Evolutionary conservation across 805 yeast genomes (phyloP), one percentile per base, ranked within the genome.

Genomic region (Zygosaccharomyces gambellarensis): DNA sequence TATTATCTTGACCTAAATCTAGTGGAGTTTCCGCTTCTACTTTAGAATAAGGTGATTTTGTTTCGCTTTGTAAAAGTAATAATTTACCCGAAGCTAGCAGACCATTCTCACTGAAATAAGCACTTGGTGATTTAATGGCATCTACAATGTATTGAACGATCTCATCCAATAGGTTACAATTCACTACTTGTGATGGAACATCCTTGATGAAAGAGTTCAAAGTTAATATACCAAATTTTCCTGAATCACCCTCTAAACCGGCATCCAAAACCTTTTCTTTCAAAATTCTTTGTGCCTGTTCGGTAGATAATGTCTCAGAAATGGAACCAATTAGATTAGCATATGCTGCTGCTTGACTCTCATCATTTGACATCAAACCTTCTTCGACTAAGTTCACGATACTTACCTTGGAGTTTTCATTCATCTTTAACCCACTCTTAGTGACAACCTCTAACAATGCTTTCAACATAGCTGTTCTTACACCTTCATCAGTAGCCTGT

Each of bases 381-480:
- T 81, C 82, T 64, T 87, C 94, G 43, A 90, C 85, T 48, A 90
- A 74, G 8, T 81, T 73, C 71, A 89, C 75, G 39, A 90, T 81
- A 36, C 81, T 73, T 12, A 72, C 69, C 65, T 87, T 85, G 5
- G 95, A 85, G 2, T 79, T 69, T 57, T 86, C 94, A 59, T 81
- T 82, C 77, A 92, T 75, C 62, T 85, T 84, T 36, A 72, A 67
- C 39, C 97, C 97, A 12, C 92, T 90, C 59, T 81, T 83, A 32
- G 76, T 69, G 28, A 89, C 87, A 47, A 92, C 94, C 63, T 87
- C 96, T 46, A 85, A 72, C 59, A 92, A 72, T 0, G 95, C 97
- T 59, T 81, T 81, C 59, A 90, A 74, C 85, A 90, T 87, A 0
- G 97, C 87, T 9, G 87, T 80, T 58, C 86, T 86, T 23, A 90